A percentile compares a stretch with the other conserved stretches of the same genome.
Conservation (phyloP, 306 rosid species). For the Sophora flavescens region DNA sequence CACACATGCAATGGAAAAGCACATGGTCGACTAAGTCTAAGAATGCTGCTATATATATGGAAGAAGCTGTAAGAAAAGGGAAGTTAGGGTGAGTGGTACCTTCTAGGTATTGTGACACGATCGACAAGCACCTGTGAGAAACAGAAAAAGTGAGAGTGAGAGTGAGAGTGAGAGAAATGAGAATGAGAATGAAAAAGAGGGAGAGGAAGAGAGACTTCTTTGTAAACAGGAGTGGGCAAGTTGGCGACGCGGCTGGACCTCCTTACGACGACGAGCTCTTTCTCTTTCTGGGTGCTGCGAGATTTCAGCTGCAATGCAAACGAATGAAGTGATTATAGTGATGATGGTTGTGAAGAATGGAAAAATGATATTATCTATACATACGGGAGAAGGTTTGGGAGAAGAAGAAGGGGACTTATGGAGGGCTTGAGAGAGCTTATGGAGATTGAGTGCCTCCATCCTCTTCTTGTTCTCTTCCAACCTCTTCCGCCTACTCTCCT, state of each 20-base stretch:
- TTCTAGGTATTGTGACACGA: constrained; percentile 61
- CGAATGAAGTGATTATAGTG: not conserved
- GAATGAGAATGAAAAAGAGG: not conserved
- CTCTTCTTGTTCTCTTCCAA: constrained; percentile 80
- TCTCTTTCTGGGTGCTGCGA: constrained; percentile 39
- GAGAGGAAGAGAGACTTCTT: constrained; percentile 52
- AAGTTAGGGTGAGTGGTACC: constrained; percentile 43
- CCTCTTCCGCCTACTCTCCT: constrained; percentile 70
- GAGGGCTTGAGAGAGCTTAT: constrained; percentile 66
- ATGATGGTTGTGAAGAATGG: not conserved
- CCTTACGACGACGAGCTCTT: constrained; percentile 64
- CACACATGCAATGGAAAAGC: not conserved
- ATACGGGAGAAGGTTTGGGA: constrained; percentile 64
- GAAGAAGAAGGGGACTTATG: constrained; percentile 58
- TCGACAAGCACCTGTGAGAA: constrained; percentile 55
- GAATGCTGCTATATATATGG: too few species aligned
- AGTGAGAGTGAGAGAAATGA: not conserved
- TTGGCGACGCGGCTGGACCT: constrained; percentile 80
- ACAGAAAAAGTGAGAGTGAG: not conserved
- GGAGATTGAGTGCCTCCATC: constrained; percentile 80
- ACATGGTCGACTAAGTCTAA: not conserved
- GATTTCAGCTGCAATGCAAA: constrained; percentile 47
- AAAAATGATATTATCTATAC: not conserved
- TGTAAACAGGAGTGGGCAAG: constrained; percentile 68
- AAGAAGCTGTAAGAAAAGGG: too few species aligned